Conservation (phyloP, 2,329 filamentous ascomycete genomes). For the Aspergillus sp. region DNA sequence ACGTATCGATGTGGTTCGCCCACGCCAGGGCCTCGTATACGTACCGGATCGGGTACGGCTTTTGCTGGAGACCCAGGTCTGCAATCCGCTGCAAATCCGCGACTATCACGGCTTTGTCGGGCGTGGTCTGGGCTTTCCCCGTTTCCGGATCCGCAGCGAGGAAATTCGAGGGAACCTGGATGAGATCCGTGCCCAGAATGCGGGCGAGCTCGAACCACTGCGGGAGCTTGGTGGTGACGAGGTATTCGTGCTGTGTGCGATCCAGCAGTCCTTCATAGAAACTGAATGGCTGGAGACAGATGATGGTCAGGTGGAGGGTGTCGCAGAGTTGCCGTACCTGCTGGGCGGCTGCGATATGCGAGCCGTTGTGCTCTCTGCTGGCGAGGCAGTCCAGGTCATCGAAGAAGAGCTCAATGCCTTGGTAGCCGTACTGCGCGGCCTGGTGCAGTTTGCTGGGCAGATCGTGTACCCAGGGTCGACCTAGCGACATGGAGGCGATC, state of each 20-base stretch:
- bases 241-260: conserved; percentile 47
- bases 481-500: conserved; percentile 70
- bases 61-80: conserved; percentile 54
- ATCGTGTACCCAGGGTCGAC: conserved; percentile 61
- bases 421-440: conserved; percentile 43
- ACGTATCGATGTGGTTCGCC: conserved; percentile 61
- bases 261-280: conserved; percentile 68
- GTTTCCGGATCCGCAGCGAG: conserved; percentile 34
- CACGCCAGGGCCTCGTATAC: conserved; percentile 68
- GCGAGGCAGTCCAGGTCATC: conserved; percentile 28
- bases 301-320: conserved; percentile 22
- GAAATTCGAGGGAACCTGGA: conserved; percentile 67
- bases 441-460: conserved; percentile 60
- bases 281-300: conserved; percentile 65
- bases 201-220: conserved; percentile 62
- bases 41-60: conserved; percentile 52
- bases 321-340: conserved; percentile 44
- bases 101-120: conserved; percentile 50
- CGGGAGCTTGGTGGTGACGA: conserved; percentile 53
- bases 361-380: conserved; percentile 14
- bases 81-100: conserved; percentile 57
- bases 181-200: conserved; percentile 59
- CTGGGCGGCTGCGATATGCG: conserved; percentile 18
- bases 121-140: conserved; percentile 38
- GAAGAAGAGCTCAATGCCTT: conserved; percentile 31